Evolutionary conservation across 257 asterid genomes (phyloP), one percentile per base, ranked within the genome.

Genomic region (Apocynum venetum): DNA sequence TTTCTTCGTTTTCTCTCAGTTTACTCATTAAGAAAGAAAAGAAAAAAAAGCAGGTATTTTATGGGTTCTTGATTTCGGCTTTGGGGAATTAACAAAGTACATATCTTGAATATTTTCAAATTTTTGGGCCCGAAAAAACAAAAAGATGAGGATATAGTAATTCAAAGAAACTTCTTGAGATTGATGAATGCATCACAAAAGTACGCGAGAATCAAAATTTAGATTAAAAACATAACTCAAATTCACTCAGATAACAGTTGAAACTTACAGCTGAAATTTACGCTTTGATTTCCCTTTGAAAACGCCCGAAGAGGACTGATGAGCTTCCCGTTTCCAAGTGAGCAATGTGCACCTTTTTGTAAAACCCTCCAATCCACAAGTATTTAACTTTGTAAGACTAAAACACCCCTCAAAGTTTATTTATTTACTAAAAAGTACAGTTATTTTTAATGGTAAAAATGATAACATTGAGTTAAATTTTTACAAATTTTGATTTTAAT

Each of bases 401-500:
- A 25, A 53, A 15, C 44, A n/a, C 81, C 81, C 81, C 70, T 52
- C 4, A 38, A 15, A 20, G 14, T n/a, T 69, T n/a, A 20, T 7
- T 13, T 77, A 36, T 41, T 65, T 14, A 38, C 59, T 15, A 9
- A 49, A 60, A 25, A 31, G 67, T 60, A 60, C 67, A 9, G 4
- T 4, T 0, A 11, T 14, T 3, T 61, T 25, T 25, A 25, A 25
- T 25, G 31, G 31, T 25, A 0, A 25, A 25, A 25, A 25, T 25
- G 31, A 25, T 25, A 25, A 25, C 31, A 25, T 25, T 0, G 0
- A 25, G 31, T 25, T 25, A 25, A 25, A 25, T 25, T 25, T 25
- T 25, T 25, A 25, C 31, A 25, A 25, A 25, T 25, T 25, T 25
- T 25, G 0, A 25, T 25, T 25, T 25, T 25, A 25, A 25, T 25